These are phyloP conservation scores for Maudiozyma humilis DNA, from an alignment of 1,139 yeast species.

Conservation along the genomic window DNA sequence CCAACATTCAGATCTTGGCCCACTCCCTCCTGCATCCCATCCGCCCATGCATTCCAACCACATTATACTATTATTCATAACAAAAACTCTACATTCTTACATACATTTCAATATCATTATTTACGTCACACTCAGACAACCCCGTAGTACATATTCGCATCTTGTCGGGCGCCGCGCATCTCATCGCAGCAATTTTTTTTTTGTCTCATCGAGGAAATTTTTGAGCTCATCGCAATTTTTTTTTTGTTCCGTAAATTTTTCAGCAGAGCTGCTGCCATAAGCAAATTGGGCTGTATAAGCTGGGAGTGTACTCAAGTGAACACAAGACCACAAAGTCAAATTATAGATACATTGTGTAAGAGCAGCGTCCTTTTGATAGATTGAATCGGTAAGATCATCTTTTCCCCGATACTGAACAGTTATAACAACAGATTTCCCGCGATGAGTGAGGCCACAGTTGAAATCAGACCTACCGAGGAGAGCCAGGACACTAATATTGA, in stretches of 20 bases:
- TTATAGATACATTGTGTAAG: background rate
- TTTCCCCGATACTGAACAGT: too few relatives aligned
- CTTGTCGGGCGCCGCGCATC: background rate
- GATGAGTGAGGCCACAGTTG: conserved; percentile 1
- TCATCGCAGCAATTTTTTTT: too few relatives aligned
- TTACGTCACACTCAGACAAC: background rate
- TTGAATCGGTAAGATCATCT: too few relatives aligned
- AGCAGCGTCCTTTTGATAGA: too few relatives aligned
- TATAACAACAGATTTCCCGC: too few relatives aligned
- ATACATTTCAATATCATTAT: background rate
- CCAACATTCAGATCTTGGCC: too few relatives aligned
- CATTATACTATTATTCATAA: background rate
- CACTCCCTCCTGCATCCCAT: too few relatives aligned
- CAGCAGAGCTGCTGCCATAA: too few relatives aligned
- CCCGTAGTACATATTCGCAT: background rate
- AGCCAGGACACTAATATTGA: conserved; percentile 2
- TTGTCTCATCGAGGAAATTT: too few relatives aligned
- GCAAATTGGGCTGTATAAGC: too few relatives aligned
- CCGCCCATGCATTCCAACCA: background rate
- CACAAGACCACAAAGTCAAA: background rate
- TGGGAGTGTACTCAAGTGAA: too few relatives aligned
- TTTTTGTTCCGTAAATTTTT: background rate
- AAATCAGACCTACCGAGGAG: background rate
- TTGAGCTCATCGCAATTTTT: conserved; percentile 2
- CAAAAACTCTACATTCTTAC: background rate